A percentile compares a stretch with the other conserved stretches of the same genome.
phyloP scores from a whole-genome alignment of 1,284 basidiomycete genomes.

The Fomitopsis pinicola region DNA sequence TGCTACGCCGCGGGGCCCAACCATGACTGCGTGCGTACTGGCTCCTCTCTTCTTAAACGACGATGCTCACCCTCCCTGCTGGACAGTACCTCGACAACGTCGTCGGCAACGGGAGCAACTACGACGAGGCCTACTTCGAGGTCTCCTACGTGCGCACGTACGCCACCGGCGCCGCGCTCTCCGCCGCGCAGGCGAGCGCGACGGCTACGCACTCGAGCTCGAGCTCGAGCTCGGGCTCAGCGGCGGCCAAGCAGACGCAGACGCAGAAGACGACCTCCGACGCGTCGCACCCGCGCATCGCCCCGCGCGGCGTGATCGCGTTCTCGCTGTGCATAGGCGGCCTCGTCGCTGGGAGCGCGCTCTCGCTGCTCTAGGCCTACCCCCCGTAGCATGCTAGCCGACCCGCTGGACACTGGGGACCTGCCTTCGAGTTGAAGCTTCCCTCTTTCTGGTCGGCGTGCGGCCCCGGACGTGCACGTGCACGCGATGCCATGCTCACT shows the following conservation, averaged over 20 bases:
- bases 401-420: background rate
- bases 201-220: constrained; percentile 8
- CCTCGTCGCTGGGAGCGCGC: background rate
- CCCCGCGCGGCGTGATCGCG: background rate
- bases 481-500: background rate
- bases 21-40: constrained; percentile 35
- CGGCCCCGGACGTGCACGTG: background rate
- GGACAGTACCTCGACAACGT: constrained; percentile 48
- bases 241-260: background rate
- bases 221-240: too few species aligned
- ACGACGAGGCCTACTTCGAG: constrained; percentile 51
- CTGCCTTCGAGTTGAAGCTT: background rate
- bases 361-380: background rate
- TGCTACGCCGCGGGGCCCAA: constrained; percentile 35
- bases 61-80: too few species aligned
- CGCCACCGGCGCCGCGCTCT: constrained; percentile 23
- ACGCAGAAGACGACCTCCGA: constrained; percentile 1
- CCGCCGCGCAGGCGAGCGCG: background rate
- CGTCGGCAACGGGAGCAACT: constrained; percentile 48
- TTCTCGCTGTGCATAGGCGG: background rate
- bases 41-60: background rate
- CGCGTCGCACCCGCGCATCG: background rate
- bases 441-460: background rate
- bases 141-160: constrained; percentile 47
- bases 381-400: background rate